These are phyloP conservation scores for Flaveria trinervia DNA, from an alignment of 129 eudicot genomes.

Conservation along the genomic window DNA sequence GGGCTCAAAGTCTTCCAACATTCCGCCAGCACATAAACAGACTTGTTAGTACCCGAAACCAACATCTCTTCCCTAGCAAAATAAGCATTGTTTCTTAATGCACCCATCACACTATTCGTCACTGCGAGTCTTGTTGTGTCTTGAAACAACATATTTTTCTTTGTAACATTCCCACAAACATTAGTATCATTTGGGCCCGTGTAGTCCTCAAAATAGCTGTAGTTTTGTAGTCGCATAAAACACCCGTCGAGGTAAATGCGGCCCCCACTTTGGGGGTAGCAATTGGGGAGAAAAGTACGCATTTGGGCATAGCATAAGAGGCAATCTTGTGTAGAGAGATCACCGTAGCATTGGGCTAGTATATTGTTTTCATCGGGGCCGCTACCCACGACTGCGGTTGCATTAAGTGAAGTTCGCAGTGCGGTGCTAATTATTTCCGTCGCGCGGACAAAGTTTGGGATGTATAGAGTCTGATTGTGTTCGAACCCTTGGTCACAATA, in stretches of 20 bases:
- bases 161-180: conserved; percentile 59
- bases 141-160: conserved; percentile 38
- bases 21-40: conserved; percentile 63
- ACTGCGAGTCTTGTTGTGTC: conserved; percentile 47
- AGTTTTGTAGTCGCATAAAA: conserved; percentile 67
- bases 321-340: conserved; percentile 70
- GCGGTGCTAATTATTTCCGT: conserved; percentile 59
- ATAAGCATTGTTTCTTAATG: conserved; percentile 33
- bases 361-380: conserved; percentile 48
- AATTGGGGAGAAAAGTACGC: conserved; percentile 63
- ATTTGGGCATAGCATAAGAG: conserved; percentile 65
- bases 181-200: conserved; percentile 45
- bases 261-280: conserved; percentile 62
- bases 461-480: conserved; percentile 43
- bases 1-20: conserved; percentile 74
- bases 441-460: conserved; percentile 51
- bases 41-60: conserved; percentile 33
- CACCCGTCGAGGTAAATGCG: conserved; percentile 77
- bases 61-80: conserved; percentile 47
- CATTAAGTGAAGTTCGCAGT: conserved; percentile 48
- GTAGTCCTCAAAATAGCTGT: conserved; percentile 53
- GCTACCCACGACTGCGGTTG: conserved; percentile 47
- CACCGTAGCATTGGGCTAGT: conserved; percentile 75
- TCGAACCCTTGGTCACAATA: conserved; percentile 36
- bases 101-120: conserved; percentile 41